Base-by-base conservation (phyloP, 2,329 filamentous ascomycete species). In the Pseudocercospora ulei region DNA sequence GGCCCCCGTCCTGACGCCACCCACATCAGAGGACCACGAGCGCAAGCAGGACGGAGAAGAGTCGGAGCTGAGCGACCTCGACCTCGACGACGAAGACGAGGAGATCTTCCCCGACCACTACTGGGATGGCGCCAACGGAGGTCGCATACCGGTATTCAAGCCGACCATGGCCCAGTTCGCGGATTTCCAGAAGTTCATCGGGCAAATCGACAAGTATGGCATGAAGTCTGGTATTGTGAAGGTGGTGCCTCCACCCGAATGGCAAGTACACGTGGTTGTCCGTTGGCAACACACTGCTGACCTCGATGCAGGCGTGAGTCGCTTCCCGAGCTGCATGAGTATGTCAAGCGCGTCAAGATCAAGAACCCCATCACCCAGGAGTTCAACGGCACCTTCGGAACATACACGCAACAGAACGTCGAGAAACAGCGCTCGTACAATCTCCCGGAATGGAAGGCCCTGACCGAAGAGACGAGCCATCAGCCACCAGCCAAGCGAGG, bases 141-240 rank as follows among this genome's bases (percentile, higher is more conserved):
- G 86, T 46, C 82, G 78, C 46, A 82, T 98, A 22, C 88, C 90
- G 5, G 81, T 98, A 44, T 98, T 98, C 65, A 88, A 80, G 63
- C 90, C 90, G 63, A 88, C 81, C 43, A 93, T 95, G 84, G 74
- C 81, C 46, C 86, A 98, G 64, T 96, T 96, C 65, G 78, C 78
- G 56, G 84, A 90, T 64, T 98, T 98, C 63, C 82, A 88, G 65
- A 76, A 75, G 59, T 96, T 92, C 61, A 82, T 96, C 71, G 76
- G 78, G 57, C 87, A 84, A 62, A 76, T 98, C 46, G 84, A 98
- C 62, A 76, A 78, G 49, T 94, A 94, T 61, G 90, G 90, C 55
- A 98, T 98, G 90, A 84, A 85, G 64, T 90, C 86, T 13, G 90
- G 90, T 22, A 95, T 98, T 54, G 78, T 96, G 58, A 96, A 98